A percentile compares a stretch with the other conserved stretches of the same genome.
Conservation (phyloP, 768 basidiomycete species). For the Collybia sp. region DNA sequence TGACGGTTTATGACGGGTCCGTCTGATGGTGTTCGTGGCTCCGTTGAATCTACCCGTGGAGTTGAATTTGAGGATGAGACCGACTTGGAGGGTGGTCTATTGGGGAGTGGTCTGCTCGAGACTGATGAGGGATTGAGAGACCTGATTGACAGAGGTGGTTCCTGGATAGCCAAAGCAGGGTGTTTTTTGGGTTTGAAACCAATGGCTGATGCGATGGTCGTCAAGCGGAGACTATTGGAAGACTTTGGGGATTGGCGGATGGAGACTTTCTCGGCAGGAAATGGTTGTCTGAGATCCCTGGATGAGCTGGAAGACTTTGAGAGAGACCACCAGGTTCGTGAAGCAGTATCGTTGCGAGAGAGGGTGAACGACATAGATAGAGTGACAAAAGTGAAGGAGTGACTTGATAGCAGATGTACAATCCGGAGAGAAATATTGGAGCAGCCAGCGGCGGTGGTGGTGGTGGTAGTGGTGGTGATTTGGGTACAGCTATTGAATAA, state of each 20-base stretch:
- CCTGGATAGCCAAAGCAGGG: conserved; percentile 46
- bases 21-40: conserved; percentile 53
- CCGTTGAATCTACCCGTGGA: conserved; percentile 47
- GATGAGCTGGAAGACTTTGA: conserved; percentile 14
- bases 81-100: conserved; percentile 48
- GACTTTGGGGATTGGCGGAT: conserved; percentile 14
- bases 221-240: conserved; percentile 37
- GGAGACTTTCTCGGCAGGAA: conserved; percentile 20
- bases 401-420: conserved; percentile 9
- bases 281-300: conserved; percentile 24
- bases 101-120: conserved; percentile 17
- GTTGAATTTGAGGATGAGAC: conserved; percentile 56
- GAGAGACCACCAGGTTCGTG: conserved; percentile 43
- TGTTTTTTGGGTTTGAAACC: conserved; percentile 63
- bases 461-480: too few species aligned
- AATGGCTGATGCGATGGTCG: conserved; percentile 54
- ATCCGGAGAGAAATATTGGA: too few species aligned
- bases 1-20: conserved; percentile 5
- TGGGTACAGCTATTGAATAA: too few species aligned
- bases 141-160: conserved; percentile 29
- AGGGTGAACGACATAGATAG: conserved; percentile 27
- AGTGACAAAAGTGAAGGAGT: conserved; percentile 10
- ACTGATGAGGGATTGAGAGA: conserved; percentile 15
- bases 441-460: too few species aligned
- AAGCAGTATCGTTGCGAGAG: conserved; percentile 24